Evolutionary conservation across 2,329 filamentous ascomycete genomes (phyloP).

Genomic region (Xylariaceae sp.): DNA sequence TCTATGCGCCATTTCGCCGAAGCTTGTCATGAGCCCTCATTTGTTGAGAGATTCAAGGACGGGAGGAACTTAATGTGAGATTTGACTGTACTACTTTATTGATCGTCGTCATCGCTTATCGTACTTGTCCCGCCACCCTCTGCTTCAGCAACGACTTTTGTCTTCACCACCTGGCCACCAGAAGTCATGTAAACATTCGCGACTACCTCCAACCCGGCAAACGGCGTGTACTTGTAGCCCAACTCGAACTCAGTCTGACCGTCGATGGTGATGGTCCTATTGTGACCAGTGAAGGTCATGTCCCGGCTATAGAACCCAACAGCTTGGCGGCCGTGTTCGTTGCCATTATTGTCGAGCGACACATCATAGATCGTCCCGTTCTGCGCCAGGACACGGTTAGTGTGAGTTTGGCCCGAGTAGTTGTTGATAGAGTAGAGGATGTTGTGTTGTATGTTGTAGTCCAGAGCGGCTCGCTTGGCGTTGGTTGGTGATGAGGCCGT

Average conservation of each 20-base stretch:
- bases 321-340: slow-evolving; percentile 49
- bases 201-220: slow-evolving; percentile 52
- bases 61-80: background rate
- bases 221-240: slow-evolving; percentile 61
- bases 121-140: slow-evolving; percentile 60
- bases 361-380: slow-evolving; percentile 62
- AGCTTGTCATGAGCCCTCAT: too few species aligned
- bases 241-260: slow-evolving; percentile 56
- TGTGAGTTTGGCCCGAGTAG: slow-evolving; percentile 62
- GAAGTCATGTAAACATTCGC: slow-evolving; percentile 57
- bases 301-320: slow-evolving; percentile 58
- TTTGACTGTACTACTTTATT: background rate
- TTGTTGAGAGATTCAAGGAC: too few species aligned
- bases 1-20: too few species aligned
- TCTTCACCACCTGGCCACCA: slow-evolving; percentile 55
- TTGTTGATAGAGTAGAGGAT: slow-evolving; percentile 68
- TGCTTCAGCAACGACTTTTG: slow-evolving; percentile 59
- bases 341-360: slow-evolving; percentile 60
- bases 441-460: slow-evolving; percentile 60
- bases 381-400: slow-evolving; percentile 62
- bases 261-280: slow-evolving; percentile 53
- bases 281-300: slow-evolving; percentile 63
- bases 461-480: slow-evolving; percentile 37
- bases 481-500: slow-evolving; percentile 20
- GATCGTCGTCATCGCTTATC: slow-evolving; percentile 50